Base-by-base conservation (phyloP, 441 rosid genomes). In the Euphorbia celastroides region DNA sequence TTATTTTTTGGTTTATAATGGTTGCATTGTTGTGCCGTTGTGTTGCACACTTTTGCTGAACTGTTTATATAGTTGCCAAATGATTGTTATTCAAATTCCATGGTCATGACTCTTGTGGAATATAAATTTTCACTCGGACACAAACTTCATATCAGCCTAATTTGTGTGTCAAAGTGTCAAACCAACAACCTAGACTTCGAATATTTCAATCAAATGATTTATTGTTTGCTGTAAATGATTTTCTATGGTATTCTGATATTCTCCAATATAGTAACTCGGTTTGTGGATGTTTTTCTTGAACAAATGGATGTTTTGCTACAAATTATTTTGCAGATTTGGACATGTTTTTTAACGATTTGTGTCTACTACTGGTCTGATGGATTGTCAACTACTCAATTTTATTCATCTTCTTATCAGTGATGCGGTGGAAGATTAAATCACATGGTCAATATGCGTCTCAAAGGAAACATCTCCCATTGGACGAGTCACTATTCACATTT, bases 391-490 rank as follows among this genome's bases (percentile, higher is more conserved):
- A n/a, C n/a, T n/a, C n/a, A 8, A 70, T 7, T 65, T 1, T 73
- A 62, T 41, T 70, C n/a, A 62, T 60, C 57, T 58, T 60, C 57
- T 58, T 75, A 67, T 68, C 78, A 71, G 83, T 66, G 66, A 58
- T 62, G 70, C 60, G 31, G 76, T 69, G 60, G 68, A 66, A 64
- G 77, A 65, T 65, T 78, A 72, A 74, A 64, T 65, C 67, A 71
- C 57, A 58, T 57, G 70, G 58, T 73, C 71, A 50, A 48, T 72
- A 56, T 68, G 56, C 69, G 46, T 52, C 57, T 27, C 68, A 76
- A 72, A 75, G 84, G 75, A 62, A 31, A 70, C 60, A 74, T 76
- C 75, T 64, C 57, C 9, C 38, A 4, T 65, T 41, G 84, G 80
- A 65, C 65, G 65, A 79, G 77, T 65, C 74, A 67, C 72, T 67